phyloP scores from a whole-genome alignment of 192 early-diverging fungal genomes.

The Umbelopsis sp. region DNA sequence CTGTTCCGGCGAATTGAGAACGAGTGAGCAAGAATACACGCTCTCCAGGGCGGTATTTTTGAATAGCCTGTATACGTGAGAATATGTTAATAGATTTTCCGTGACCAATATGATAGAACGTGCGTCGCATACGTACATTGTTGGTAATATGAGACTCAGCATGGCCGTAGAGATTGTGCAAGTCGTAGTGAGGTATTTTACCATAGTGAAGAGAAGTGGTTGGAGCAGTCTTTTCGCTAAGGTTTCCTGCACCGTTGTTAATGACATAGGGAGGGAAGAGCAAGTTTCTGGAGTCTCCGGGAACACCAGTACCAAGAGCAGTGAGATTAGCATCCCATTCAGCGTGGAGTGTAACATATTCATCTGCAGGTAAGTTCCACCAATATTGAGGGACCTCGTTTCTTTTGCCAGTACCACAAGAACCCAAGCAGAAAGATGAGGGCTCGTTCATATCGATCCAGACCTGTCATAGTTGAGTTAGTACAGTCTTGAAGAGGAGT shows the following conservation, averaged over 20 bases:
- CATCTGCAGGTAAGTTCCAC: slow-evolving; percentile 33
- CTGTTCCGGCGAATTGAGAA: slow-evolving; percentile 67
- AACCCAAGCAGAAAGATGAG: slow-evolving; percentile 63
- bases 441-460: slow-evolving; percentile 81
- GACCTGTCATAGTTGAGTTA: slow-evolving; percentile 17
- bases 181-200: slow-evolving; percentile 29
- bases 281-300: slow-evolving; percentile 22
- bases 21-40: slow-evolving; percentile 63
- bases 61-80: slow-evolving; percentile 10
- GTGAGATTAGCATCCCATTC: slow-evolving; percentile 11
- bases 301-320: background rate
- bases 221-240: slow-evolving; percentile 50
- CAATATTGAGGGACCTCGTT: slow-evolving; percentile 26
- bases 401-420: slow-evolving; percentile 43
- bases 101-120: background rate
- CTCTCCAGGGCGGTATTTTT: background rate
- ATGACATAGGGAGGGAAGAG: slow-evolving; percentile 54
- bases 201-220: slow-evolving; percentile 41
- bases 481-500: background rate
- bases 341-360: slow-evolving; percentile 38
- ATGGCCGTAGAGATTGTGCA: slow-evolving; percentile 38
- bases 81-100: background rate
- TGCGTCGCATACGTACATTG: slow-evolving; percentile 3
- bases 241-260: slow-evolving; percentile 46
- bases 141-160: slow-evolving; percentile 26